phyloP scores from a whole-genome alignment of 1,284 basidiomycete genomes.

The Serendipita sp. region DNA sequence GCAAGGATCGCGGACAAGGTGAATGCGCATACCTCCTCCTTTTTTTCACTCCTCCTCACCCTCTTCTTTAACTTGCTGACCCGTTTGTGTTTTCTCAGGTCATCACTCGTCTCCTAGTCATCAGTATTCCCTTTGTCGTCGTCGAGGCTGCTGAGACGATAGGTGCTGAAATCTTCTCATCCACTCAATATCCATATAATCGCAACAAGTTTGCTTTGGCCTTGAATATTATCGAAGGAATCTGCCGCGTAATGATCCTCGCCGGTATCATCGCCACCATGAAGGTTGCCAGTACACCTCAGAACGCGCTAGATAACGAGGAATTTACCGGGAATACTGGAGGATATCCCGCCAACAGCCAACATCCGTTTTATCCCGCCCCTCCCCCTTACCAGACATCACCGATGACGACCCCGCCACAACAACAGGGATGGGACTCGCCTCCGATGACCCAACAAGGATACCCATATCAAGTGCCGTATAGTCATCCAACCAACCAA shows the following conservation, averaged over 20 bases:
- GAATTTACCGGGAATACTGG: no score
- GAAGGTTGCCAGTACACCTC: neutral
- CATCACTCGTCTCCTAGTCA: neutral
- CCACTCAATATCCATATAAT: neutral
- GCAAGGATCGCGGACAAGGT: neutral
- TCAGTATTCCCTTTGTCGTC: neutral
- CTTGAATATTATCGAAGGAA: neutral
- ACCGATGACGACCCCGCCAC: no score
- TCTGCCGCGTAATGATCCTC: neutral
- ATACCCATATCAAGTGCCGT: no score
- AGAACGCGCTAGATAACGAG: neutral
- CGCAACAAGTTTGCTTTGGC: neutral
- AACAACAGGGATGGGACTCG: no score
- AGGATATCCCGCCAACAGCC: no score
- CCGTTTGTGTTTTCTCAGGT: neutral
- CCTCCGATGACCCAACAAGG: no score
- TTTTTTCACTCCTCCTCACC: neutral
- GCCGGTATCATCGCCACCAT: neutral
- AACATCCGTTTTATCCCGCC: no score
- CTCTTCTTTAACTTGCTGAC: neutral
- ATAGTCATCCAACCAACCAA: no score
- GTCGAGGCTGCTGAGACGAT: neutral
- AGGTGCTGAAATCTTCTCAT: neutral
- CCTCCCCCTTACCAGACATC: no score
- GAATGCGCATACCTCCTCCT: neutral